phyloP scores from a whole-genome alignment of 129 eudicot species.

The Kitagawia praeruptora region DNA sequence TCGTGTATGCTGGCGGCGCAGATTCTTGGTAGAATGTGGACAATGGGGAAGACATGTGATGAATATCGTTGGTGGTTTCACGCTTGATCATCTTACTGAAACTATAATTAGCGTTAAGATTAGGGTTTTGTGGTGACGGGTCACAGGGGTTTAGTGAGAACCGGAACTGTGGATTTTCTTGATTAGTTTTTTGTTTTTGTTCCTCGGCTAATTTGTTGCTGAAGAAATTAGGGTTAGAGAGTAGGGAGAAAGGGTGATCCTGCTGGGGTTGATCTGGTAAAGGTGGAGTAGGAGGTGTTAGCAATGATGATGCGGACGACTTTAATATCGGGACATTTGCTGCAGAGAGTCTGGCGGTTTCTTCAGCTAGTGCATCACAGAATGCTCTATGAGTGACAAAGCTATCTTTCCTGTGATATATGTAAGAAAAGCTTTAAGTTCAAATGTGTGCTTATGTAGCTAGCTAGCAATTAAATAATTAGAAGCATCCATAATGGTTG shows the following conservation, averaged over 20 bases:
- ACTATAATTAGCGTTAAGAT: conserved; percentile 19
- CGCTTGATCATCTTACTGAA: conserved; percentile 29
- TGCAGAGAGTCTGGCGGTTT: conserved; percentile 75
- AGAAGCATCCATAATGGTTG: too few relatives aligned
- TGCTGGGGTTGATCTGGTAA: not conserved
- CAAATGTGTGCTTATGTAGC: not conserved
- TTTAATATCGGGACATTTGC: conserved; percentile 10
- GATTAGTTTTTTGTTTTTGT: not conserved
- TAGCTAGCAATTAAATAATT: too few relatives aligned
- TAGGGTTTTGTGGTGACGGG: conserved; percentile 41
- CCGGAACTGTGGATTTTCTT: conserved; percentile 28
- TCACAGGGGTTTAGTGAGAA: conserved; percentile 25
- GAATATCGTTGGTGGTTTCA: conserved; percentile 27
- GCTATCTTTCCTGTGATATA: conserved; percentile 64
- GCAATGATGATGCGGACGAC: not conserved
- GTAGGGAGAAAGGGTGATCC: conserved; percentile 12
- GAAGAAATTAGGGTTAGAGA: conserved; percentile 17
- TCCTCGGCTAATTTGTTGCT: not conserved
- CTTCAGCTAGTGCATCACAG: conserved; percentile 88
- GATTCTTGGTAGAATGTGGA: conserved; percentile 22
- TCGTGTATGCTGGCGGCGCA: conserved; percentile 18
- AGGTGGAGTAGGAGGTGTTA: not conserved
- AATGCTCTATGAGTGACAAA: conserved; percentile 70
- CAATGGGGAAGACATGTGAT: conserved; percentile 24
- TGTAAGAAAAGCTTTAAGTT: not conserved